phyloP scores from a whole-genome alignment of 768 basidiomycete genomes.

The Suillus sp. region DNA sequence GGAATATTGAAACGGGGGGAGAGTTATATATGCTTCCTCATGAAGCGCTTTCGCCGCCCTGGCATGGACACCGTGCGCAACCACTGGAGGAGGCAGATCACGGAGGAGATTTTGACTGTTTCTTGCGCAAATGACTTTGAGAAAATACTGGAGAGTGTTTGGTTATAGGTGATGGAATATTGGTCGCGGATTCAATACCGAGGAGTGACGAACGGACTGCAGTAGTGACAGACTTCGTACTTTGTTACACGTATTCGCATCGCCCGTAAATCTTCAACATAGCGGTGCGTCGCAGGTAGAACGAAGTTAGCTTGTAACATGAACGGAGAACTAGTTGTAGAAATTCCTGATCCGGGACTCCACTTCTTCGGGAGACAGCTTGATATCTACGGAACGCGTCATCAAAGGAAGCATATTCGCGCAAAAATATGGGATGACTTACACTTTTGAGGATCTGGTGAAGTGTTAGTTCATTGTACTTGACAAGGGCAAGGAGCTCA shows the following conservation, averaged over 20 bases:
- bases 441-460: constrained; percentile 57
- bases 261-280: background rate
- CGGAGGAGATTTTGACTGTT: background rate
- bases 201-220: background rate
- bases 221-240: background rate
- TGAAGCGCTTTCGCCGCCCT: background rate
- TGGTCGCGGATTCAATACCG: background rate
- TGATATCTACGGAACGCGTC: constrained; percentile 63
- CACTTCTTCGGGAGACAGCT: constrained; percentile 72
- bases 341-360: constrained; percentile 68
- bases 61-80: background rate
- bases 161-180: background rate
- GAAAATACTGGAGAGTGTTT: background rate
- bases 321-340: constrained; percentile 39
- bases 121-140: background rate
- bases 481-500: constrained; percentile 35
- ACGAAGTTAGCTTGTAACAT: background rate
- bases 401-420: constrained; percentile 10
- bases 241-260: background rate
- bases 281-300: background rate
- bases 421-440: constrained; percentile 21
- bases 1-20: constrained; percentile 2
- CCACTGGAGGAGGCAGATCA: constrained; percentile 3
- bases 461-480: constrained; percentile 10
- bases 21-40: constrained; percentile 9